Evolutionary conservation across 495 filamentous ascomycete species (phyloP).

Genomic region (Tetracladium marchalianum): DNA sequence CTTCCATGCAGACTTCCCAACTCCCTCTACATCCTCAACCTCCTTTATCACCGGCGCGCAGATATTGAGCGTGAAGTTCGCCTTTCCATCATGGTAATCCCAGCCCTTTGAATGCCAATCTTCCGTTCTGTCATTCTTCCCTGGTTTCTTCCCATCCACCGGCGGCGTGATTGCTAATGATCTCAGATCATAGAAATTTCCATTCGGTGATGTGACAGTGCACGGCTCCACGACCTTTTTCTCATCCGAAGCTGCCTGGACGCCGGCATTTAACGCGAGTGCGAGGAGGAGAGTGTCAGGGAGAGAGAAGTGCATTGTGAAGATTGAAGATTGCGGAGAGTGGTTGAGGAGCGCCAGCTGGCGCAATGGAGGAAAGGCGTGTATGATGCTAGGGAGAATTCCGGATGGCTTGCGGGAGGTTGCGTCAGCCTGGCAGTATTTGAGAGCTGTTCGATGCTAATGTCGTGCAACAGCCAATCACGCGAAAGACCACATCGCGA

Average conservation of each 20-base stretch:
- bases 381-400: not conserved
- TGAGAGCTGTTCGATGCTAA: no score
- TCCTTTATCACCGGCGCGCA: conserved; percentile 78
- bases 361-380: conserved; percentile 13
- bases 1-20: conserved; percentile 53
- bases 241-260: conserved; percentile 25
- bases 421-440: not conserved
- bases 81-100: conserved; percentile 51
- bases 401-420: not conserved
- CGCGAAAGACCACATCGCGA: no score
- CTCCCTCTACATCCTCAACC: conserved; percentile 57
- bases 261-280: conserved; percentile 21
- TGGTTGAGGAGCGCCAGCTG: conserved; percentile 10
- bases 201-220: conserved; percentile 67
- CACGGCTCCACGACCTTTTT: conserved; percentile 47
- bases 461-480: no score
- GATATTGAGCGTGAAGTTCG: conserved; percentile 94
- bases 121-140: conserved; percentile 37
- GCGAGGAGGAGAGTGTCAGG: conserved; percentile 21
- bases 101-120: conserved; percentile 60
- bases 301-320: conserved; percentile 17
- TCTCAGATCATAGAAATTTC: conserved; percentile 84
- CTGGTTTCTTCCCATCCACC: conserved; percentile 37
- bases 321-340: conserved; percentile 6
- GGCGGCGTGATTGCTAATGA: conserved; percentile 53